These are phyloP conservation scores for Candida taoyuanica DNA, from an alignment of 805 yeast genomes.

Conservation along the genomic window DNA sequence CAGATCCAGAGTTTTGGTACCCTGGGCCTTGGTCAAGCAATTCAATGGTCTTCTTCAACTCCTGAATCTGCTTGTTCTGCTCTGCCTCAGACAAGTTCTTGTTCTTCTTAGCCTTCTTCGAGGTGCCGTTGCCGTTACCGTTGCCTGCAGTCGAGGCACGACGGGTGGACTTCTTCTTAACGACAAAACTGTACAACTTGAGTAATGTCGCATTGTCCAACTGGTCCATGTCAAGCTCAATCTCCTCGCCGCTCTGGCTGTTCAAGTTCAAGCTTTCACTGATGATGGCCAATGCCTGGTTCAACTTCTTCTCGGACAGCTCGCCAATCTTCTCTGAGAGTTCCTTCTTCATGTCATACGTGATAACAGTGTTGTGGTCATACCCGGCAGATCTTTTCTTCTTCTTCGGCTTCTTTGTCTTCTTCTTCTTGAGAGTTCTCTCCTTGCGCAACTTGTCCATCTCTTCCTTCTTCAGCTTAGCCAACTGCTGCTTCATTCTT, in stretches of 20 bases:
- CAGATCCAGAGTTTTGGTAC: too few species aligned
- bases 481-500: conserved; percentile 81
- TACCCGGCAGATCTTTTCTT: conserved; percentile 23
- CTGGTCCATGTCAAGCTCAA: conserved; percentile 93
- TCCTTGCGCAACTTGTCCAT: conserved; percentile 62
- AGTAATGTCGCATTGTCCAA: conserved; percentile 78
- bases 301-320: conserved; percentile 72
- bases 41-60: conserved; percentile 69
- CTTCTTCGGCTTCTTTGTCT: conserved; percentile 34
- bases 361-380: conserved; percentile 41
- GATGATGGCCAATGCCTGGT: conserved; percentile 78
- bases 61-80: conserved; percentile 62
- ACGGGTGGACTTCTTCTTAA: conserved; percentile 34
- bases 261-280: conserved; percentile 66
- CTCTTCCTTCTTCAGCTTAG: conserved; percentile 74
- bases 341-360: conserved; percentile 95
- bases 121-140: conserved; percentile 1
- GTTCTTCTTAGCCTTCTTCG: conserved; percentile 41
- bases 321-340: conserved; percentile 80
- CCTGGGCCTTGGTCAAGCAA: conserved; percentile 46
- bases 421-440: conserved; percentile 42
- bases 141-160: conserved; percentile 6
- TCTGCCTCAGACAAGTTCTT: conserved; percentile 62
- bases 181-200: conserved; percentile 80
- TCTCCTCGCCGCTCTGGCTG: conserved; percentile 73